These are phyloP conservation scores for Arthrobotrys sphaeroides DNA, from an alignment of 2,329 filamentous ascomycete genomes.

Conservation along the genomic window DNA sequence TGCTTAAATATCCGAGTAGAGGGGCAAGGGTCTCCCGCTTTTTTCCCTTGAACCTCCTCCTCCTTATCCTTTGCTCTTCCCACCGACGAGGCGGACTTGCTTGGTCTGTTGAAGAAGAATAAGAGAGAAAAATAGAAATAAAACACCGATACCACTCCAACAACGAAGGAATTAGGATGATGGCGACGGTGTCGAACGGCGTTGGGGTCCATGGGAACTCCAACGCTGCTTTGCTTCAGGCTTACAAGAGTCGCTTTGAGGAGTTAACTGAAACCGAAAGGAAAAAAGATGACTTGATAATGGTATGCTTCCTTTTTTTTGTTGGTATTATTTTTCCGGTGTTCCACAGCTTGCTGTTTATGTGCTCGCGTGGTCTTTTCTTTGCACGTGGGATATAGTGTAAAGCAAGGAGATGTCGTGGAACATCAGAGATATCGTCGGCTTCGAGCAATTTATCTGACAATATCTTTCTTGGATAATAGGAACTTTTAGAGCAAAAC, in stretches of 20 bases:
- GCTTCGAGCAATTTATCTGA: background rate
- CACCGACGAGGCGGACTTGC: background rate
- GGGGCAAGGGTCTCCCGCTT: too few species aligned
- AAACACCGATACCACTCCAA: background rate
- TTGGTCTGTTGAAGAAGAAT: background rate
- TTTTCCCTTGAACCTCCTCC: too few species aligned
- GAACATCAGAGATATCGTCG: background rate
- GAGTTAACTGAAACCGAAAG: slow-evolving; percentile 32
- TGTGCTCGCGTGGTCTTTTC: background rate
- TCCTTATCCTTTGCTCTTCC: background rate
- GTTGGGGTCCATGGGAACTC: slow-evolving; percentile 23
- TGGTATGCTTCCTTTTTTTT: slow-evolving; percentile 10
- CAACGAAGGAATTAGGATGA: background rate
- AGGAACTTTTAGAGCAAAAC: slow-evolving; percentile 52
- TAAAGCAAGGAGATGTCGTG: background rate
- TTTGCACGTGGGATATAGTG: background rate
- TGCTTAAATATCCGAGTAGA: background rate
- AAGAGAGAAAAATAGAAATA: background rate
- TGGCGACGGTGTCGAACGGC: slow-evolving; percentile 13
- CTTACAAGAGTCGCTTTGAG: slow-evolving; percentile 31
- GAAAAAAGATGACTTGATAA: slow-evolving; percentile 46
- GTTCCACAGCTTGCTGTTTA: background rate
- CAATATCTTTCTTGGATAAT: background rate
- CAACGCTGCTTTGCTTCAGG: slow-evolving; percentile 32
- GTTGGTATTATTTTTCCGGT: background rate